Evolutionary conservation across 345 rosid species (phyloP).

Genomic region (Hibiscus syriacus): DNA sequence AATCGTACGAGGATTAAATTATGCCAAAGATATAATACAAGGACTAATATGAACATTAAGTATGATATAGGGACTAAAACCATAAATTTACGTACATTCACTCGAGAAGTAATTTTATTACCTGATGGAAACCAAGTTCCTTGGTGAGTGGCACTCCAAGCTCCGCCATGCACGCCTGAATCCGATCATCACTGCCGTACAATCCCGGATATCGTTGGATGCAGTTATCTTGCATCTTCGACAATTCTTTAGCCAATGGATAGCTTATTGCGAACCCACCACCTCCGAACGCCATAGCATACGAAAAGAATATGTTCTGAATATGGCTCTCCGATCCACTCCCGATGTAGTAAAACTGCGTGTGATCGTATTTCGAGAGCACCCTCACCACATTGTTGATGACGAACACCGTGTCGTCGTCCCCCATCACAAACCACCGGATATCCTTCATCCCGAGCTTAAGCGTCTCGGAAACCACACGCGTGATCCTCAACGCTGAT

Average conservation of each 20-base stretch:
- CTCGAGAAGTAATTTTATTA: too few relatives aligned
- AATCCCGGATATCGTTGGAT: constrained; percentile 67
- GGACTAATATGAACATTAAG: too few relatives aligned
- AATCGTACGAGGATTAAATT: too few relatives aligned
- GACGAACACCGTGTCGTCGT: not conserved
- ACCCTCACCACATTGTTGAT: not conserved
- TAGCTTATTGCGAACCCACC: constrained; percentile 83
- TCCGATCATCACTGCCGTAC: constrained; percentile 75
- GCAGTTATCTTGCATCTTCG: constrained; percentile 73
- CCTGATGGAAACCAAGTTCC: constrained; percentile 93
- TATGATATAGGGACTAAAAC: too few relatives aligned
- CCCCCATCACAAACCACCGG: not conserved
- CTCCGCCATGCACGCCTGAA: constrained; percentile 84
- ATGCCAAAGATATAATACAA: too few relatives aligned
- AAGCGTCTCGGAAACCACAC: constrained; percentile 71
- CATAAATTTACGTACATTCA: too few relatives aligned
- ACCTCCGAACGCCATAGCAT: constrained; percentile 77
- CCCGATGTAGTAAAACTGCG: constrained; percentile 61
- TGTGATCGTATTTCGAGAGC: not conserved
- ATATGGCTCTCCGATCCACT: constrained; percentile 80
- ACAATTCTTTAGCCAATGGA: constrained; percentile 52
- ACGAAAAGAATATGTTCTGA: constrained; percentile 68
- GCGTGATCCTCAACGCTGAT: constrained; percentile 64
- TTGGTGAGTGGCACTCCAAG: constrained; percentile 70
- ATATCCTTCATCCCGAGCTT: constrained; percentile 8